These are phyloP conservation scores for Coemansia sp. DNA, from an alignment of 192 early-diverging fungal species.

Conservation along the genomic window DNA sequence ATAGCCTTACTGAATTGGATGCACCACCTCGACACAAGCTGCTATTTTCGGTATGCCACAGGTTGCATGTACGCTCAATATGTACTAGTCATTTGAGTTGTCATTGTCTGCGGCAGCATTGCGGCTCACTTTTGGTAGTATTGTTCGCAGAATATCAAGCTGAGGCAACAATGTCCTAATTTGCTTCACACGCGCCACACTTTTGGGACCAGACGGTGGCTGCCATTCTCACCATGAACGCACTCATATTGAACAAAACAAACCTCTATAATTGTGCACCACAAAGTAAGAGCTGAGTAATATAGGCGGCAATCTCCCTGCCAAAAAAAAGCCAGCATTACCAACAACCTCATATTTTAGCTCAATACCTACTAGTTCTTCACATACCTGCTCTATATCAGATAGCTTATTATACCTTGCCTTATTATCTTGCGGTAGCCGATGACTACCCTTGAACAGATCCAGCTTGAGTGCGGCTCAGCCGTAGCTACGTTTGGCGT, in stretches of 20 bases:
- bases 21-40: not conserved
- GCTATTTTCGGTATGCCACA: not conserved
- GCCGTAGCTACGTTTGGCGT: not conserved
- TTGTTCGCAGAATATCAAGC: not conserved
- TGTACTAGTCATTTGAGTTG: not conserved
- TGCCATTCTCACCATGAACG: not conserved
- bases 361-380: not conserved
- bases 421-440: not conserved
- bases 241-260: not conserved
- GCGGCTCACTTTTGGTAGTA: not conserved
- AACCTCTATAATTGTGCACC: not conserved
- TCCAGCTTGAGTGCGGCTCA: not conserved
- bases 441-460: not conserved
- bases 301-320: not conserved
- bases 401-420: not conserved
- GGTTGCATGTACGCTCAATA: not conserved
- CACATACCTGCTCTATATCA: not conserved
- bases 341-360: not conserved
- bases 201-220: not conserved
- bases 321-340: not conserved
- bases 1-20: not conserved
- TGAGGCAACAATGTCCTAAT: not conserved
- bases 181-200: not conserved
- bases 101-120: not conserved
- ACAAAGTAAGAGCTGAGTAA: not conserved